Conservation (phyloP, 345 rosid species). For the Boechera divaricarpa region DNA sequence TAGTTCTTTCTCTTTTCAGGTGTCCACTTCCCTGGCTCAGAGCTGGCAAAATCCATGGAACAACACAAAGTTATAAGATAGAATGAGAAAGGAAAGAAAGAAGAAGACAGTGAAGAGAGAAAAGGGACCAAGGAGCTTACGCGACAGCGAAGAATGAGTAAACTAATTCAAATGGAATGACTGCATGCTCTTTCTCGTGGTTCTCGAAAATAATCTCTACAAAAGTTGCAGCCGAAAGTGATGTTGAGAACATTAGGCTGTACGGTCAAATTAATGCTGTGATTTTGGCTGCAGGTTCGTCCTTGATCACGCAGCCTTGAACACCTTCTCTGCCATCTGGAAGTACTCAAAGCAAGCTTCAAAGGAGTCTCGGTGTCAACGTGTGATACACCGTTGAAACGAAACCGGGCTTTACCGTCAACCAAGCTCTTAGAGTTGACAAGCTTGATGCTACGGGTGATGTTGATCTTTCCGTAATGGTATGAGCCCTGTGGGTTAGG, state of each 20-base stretch:
- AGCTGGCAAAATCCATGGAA: conserved; percentile 38
- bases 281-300: conserved; percentile 46
- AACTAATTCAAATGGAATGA: conserved; percentile 70
- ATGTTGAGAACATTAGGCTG: conserved; percentile 59
- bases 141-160: conserved; percentile 79
- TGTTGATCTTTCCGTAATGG: conserved; percentile 67
- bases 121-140: conserved; percentile 48
- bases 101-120: not conserved
- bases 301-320: conserved; percentile 58
- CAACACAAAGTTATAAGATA: conserved; percentile 9
- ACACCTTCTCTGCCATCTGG: conserved; percentile 51
- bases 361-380: conserved; percentile 56
- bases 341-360: conserved; percentile 71
- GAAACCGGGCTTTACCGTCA: conserved; percentile 57
- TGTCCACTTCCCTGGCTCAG: conserved; percentile 75
- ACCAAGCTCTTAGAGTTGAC: conserved; percentile 47
- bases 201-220: conserved; percentile 81
- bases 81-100: not conserved
- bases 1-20: conserved; percentile 75
- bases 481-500: conserved; percentile 80
- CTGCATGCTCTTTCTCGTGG: conserved; percentile 63
- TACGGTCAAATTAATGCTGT: conserved; percentile 26
- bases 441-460: conserved; percentile 67
- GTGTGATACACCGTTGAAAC: conserved; percentile 68
- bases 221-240: conserved; percentile 73